Evolutionary conservation across 1,284 basidiomycete species (phyloP).

Genomic region (Exobasidium rhododendri): DNA sequence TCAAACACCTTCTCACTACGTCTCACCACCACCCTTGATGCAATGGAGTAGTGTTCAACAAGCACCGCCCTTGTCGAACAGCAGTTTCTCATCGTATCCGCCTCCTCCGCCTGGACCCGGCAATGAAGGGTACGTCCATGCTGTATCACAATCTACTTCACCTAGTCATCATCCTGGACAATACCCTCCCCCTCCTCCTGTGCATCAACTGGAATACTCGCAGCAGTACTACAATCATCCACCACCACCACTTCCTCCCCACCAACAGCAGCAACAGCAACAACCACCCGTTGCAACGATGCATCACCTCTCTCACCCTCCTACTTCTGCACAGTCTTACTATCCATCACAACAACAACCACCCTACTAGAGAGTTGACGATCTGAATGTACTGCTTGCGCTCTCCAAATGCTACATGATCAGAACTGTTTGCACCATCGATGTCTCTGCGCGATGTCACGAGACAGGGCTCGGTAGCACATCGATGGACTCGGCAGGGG

Average conservation of each 20-base stretch:
- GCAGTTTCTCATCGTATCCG: not conserved
- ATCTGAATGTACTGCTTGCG: no score
- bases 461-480: no score
- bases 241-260: not conserved
- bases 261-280: constrained; percentile 1
- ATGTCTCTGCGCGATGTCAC: no score
- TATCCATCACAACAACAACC: not conserved
- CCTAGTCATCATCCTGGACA: not conserved
- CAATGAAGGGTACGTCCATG: not conserved
- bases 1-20: not conserved
- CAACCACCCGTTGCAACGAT: not conserved
- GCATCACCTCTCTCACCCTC: not conserved
- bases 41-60: not conserved
- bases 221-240: not conserved
- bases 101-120: no score
- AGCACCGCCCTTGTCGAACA: not conserved
- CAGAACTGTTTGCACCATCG: constrained; percentile 1
- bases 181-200: not conserved
- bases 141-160: not conserved
- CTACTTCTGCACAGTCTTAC: not conserved
- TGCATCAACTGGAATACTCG: not conserved
- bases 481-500: constrained; percentile 68
- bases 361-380: not conserved
- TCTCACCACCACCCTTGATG: not conserved
- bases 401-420: no score